phyloP scores from a whole-genome alignment of 2,329 filamentous ascomycete species.

The Colletotrichum paranaense region DNA sequence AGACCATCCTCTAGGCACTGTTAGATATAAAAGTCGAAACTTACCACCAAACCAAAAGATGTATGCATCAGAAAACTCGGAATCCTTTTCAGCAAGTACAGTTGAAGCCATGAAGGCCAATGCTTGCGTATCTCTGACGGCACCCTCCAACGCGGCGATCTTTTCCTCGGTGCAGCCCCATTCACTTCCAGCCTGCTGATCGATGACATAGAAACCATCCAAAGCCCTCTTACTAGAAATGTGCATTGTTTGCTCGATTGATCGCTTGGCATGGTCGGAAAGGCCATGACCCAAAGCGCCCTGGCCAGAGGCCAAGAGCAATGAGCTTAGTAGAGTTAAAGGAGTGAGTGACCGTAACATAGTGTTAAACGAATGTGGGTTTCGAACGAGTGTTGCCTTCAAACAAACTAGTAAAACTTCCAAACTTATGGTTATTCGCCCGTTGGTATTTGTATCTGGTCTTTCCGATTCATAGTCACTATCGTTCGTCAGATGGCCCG shows the following conservation, averaged over 20 bases:
- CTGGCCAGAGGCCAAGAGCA: background rate
- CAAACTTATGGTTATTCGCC: background rate
- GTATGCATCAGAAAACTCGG: background rate
- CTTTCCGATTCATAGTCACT: background rate
- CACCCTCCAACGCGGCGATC: background rate
- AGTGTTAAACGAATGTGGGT: background rate
- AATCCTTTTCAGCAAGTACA: background rate
- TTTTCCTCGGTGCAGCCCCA: background rate
- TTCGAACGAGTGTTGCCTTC: background rate
- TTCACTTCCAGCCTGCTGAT: background rate
- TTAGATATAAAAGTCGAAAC: background rate
- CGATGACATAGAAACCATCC: conserved; percentile 9
- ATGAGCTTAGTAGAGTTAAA: background rate
- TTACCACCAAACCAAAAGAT: conserved; percentile 10
- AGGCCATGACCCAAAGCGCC: background rate
- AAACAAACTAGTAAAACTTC: background rate
- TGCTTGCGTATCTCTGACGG: background rate
- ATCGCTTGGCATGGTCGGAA: background rate
- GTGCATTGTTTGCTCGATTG: background rate
- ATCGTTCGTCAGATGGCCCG: background rate
- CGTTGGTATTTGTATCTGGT: background rate
- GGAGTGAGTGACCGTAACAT: background rate
- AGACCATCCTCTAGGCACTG: background rate
- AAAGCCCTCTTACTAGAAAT: background rate
- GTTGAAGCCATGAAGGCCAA: background rate